Evolutionary conservation across 2,329 filamentous ascomycete species (phyloP).

Genomic region (Nemania bipapillata): DNA sequence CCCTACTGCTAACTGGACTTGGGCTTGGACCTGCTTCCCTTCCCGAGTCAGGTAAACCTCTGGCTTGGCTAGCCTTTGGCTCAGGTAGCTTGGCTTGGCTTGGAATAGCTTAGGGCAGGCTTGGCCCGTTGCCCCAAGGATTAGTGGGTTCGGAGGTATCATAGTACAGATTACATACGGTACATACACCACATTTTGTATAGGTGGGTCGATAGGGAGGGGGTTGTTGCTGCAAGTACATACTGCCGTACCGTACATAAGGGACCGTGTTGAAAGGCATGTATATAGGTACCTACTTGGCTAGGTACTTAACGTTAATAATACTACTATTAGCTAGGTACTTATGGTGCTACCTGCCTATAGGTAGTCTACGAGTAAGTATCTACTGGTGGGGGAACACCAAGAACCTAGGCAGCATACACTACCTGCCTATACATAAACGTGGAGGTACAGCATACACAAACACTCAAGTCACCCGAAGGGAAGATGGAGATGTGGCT

Average conservation of each 20-base stretch:
- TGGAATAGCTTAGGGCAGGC: slow-evolving; percentile 11
- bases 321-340: too few species aligned
- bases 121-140: slow-evolving; percentile 1
- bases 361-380: too few species aligned
- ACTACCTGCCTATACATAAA: too few species aligned
- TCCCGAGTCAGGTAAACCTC: slow-evolving; percentile 34
- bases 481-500: slow-evolving; percentile 30
- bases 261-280: neutral
- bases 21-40: neutral
- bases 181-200: neutral
- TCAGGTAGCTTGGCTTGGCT: slow-evolving; percentile 21
- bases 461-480: neutral
- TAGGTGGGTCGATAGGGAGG: neutral
- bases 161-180: neutral
- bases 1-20: too few species aligned
- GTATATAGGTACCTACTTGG: neutral
- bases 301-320: too few species aligned
- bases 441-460: neutral
- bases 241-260: neutral
- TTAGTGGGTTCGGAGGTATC: neutral
- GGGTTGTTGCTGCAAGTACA: too few species aligned
- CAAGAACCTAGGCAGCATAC: neutral
- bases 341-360: too few species aligned
- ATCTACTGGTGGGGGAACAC: neutral
- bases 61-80: slow-evolving; percentile 20